Conservation (phyloP, 805 yeast genomes). For the Candida schatavii region DNA sequence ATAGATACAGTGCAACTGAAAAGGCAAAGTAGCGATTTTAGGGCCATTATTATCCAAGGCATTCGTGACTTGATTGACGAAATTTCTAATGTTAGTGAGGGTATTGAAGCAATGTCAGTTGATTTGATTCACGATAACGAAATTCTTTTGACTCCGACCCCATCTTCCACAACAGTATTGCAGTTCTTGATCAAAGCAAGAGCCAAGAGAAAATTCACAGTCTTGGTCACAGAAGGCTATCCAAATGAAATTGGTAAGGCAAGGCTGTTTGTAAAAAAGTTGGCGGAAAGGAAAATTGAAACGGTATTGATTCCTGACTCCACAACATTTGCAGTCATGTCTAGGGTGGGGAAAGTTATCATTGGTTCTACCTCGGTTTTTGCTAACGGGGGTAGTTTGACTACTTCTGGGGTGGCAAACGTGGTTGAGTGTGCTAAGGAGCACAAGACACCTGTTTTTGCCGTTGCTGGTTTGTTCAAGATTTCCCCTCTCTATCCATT, state of each 20-base stretch:
- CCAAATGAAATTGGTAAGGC: conserved; percentile 84
- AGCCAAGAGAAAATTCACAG: conserved; percentile 86
- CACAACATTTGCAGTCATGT: conserved; percentile 92
- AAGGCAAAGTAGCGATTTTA: conserved; percentile 57
- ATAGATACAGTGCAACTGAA: conserved; percentile 30
- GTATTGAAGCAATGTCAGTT: conserved; percentile 83
- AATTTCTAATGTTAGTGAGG: conserved; percentile 83
- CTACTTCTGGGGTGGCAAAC: conserved; percentile 86
- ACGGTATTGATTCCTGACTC: conserved; percentile 91
- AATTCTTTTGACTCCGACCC: conserved; percentile 86
- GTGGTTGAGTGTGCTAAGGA: conserved; percentile 96
- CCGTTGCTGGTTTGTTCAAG: conserved; percentile 91
- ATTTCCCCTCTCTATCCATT: conserved; percentile 91
- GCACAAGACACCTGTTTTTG: conserved; percentile 93
- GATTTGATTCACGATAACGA: conserved; percentile 94
- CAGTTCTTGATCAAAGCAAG: conserved; percentile 85
- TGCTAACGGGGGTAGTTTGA: conserved; percentile 93
- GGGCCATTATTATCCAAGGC: conserved; percentile 87
- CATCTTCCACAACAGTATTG: conserved; percentile 83
- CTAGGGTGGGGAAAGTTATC: conserved; percentile 93
- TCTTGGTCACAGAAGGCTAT: conserved; percentile 84
- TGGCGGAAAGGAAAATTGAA: conserved; percentile 84
- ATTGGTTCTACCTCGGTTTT: conserved; percentile 90
- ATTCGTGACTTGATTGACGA: conserved; percentile 92
- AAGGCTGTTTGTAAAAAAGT: conserved; percentile 71